Conservation (phyloP, 2,329 filamentous ascomycete species). For the Hyphodiscus sp. region DNA sequence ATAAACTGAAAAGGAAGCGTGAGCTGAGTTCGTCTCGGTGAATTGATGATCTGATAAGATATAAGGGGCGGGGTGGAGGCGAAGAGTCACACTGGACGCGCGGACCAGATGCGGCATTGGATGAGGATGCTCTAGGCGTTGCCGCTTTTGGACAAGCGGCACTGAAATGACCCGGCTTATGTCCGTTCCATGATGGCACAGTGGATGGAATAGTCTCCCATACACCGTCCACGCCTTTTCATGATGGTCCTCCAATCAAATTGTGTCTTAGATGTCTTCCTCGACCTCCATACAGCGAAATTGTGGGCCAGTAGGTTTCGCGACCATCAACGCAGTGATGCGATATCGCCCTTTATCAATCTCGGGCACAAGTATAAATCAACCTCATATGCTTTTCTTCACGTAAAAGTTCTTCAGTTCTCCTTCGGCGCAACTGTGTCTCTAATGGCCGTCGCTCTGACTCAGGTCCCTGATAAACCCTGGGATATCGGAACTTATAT, state of each 20-base stretch:
- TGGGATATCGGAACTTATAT: slow-evolving; percentile 64
- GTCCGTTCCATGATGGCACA: neutral
- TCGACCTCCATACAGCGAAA: neutral
- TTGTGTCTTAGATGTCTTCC: neutral
- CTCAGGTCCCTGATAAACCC: slow-evolving; percentile 48
- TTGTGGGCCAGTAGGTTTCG: too few relatives aligned
- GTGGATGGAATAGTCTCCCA: neutral
- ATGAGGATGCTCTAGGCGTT: too few relatives aligned
- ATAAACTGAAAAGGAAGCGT: neutral
- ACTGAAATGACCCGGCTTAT: neutral
- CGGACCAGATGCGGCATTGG: too few relatives aligned
- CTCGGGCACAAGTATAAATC: neutral
- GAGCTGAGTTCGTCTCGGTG: too few relatives aligned
- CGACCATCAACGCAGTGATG: too few relatives aligned
- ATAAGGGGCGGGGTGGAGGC: too few relatives aligned
- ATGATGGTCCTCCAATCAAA: neutral
- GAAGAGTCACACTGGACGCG: too few relatives aligned
- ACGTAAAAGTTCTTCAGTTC: neutral
- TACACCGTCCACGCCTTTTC: neutral
- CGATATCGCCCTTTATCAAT: too few relatives aligned
- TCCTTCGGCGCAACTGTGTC: slow-evolving; percentile 29
- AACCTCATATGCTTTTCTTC: neutral
- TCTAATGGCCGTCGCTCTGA: slow-evolving; percentile 14
- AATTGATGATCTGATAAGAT: neutral
- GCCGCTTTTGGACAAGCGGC: neutral